A percentile compares a stretch with the other conserved stretches of the same genome.
Evolutionary conservation across 2,329 filamentous ascomycete genomes (phyloP).

Genomic region (Colletotrichum liaoningense): DNA sequence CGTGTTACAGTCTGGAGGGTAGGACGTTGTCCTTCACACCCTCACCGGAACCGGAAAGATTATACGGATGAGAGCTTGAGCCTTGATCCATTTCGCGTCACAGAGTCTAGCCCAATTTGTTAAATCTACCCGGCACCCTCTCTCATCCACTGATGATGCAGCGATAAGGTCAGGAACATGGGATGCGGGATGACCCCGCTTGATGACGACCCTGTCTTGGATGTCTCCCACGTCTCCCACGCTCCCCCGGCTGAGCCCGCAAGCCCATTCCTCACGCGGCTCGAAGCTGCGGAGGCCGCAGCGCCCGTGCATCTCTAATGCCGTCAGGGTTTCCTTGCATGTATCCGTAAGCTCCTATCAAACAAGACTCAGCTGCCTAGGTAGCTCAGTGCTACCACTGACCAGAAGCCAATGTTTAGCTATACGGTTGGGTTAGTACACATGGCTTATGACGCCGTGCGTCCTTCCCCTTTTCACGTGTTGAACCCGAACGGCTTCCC

Average conservation of each 20-base stretch:
- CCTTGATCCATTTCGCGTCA: background rate
- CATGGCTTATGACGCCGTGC: background rate
- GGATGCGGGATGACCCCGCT: conserved; percentile 31
- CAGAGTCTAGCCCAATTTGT: conserved; percentile 24
- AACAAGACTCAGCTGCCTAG: background rate
- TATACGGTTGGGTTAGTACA: background rate
- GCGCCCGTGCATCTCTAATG: background rate
- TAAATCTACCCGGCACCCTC: conserved; percentile 20
- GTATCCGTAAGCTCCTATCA: background rate
- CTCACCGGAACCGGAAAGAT: conserved; percentile 20
- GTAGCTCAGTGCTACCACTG: background rate
- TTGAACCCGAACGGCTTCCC: background rate
- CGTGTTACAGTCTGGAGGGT: background rate
- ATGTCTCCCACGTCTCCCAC: background rate
- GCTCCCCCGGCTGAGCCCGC: conserved; percentile 9
- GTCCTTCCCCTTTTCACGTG: background rate
- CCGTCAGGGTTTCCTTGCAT: conserved; percentile 23
- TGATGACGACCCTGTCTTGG: conserved; percentile 27
- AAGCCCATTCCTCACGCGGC: background rate
- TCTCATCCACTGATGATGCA: background rate
- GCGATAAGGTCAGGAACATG: conserved; percentile 20
- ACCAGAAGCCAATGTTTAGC: background rate
- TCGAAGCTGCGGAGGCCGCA: background rate
- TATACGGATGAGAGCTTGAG: conserved; percentile 19
- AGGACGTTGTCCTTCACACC: background rate